Percentiles rank a stretch among this genome's conserved stretches.
Conservation (phyloP, 768 basidiomycete species). For the Terana coerulea region DNA sequence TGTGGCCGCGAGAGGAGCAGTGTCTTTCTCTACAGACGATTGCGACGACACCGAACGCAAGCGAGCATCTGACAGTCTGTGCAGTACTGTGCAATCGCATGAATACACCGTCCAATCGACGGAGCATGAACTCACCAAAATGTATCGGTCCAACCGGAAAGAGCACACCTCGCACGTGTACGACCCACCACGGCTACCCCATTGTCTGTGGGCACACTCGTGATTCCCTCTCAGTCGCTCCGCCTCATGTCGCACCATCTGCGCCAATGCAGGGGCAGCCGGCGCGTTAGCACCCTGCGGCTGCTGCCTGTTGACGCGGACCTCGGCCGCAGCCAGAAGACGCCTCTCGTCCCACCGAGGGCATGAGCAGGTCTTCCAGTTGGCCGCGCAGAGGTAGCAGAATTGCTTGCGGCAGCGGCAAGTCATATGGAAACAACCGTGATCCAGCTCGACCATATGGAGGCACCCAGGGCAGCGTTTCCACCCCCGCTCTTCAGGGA, state of each 20-base stretch:
- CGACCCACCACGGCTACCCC: slow-evolving; percentile 41
- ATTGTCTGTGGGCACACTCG: slow-evolving; percentile 43
- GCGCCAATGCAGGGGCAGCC: not conserved
- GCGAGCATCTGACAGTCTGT: slow-evolving; percentile 29
- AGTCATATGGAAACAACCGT: slow-evolving; percentile 39
- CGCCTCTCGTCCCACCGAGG: slow-evolving; percentile 59
- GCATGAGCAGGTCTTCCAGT: slow-evolving; percentile 62
- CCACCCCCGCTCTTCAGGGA: slow-evolving; percentile 38
- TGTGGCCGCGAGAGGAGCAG: no score
- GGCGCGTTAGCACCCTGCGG: slow-evolving; percentile 6
- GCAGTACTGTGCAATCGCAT: slow-evolving; percentile 28
- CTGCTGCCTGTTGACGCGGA: slow-evolving; percentile 36
- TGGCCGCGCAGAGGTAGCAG: slow-evolving; percentile 52
- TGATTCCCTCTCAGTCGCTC: slow-evolving; percentile 48
- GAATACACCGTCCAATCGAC: not conserved
- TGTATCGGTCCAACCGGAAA: slow-evolving; percentile 35
- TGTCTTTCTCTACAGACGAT: slow-evolving; percentile 29
- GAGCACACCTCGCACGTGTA: slow-evolving; percentile 47
- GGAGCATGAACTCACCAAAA: slow-evolving; percentile 40
- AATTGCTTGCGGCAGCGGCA: slow-evolving; percentile 39
- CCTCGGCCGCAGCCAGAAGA: slow-evolving; percentile 40
- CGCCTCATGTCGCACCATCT: slow-evolving; percentile 28
- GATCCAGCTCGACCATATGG: slow-evolving; percentile 27
- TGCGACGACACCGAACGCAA: slow-evolving; percentile 35
- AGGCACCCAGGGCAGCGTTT: slow-evolving; percentile 35